phyloP scores from a whole-genome alignment of 106 monocot species.

The Ottelia alismoides region DNA sequence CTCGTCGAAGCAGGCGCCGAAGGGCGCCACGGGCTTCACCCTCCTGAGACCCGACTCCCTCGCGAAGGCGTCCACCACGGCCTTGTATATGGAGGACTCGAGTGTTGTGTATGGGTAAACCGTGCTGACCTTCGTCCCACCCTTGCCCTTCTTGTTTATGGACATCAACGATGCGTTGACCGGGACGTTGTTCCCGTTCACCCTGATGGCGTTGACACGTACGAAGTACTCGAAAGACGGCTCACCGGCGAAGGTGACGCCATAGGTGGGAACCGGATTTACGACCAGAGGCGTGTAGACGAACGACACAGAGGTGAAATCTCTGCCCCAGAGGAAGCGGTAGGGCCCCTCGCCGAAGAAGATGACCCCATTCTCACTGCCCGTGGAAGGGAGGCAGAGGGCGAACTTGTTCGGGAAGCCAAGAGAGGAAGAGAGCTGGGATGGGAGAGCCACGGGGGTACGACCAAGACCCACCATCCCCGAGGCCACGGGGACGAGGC shows the following conservation, averaged over 20 bases:
- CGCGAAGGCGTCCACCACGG: constrained; percentile 18
- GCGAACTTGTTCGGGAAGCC: constrained; percentile 44
- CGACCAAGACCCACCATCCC: constrained; percentile 46
- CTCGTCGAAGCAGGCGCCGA: constrained; percentile 17
- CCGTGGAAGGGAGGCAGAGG: constrained; percentile 32
- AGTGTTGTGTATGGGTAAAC: constrained; percentile 31
- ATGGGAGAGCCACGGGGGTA: constrained; percentile 22
- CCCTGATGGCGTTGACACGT: constrained; percentile 29
- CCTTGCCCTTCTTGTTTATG: constrained; percentile 29
- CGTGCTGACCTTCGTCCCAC: constrained; percentile 62
- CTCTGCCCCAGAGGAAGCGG: constrained; percentile 16
- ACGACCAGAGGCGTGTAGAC: constrained; percentile 52
- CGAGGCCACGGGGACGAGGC: constrained; percentile 23
- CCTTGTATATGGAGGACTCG: constrained; percentile 37
- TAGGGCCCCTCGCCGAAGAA: constrained; percentile 74
- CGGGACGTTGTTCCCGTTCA: constrained; percentile 19
- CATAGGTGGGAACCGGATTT: constrained; percentile 55
- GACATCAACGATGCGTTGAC: constrained; percentile 25
- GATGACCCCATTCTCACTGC: constrained; percentile 20
- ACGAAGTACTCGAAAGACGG: constrained; percentile 56
- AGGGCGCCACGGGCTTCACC: constrained; percentile 3
- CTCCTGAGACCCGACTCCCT: constrained; percentile 2
- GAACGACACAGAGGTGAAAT: constrained; percentile 31
- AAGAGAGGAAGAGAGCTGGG: constrained; percentile 39
- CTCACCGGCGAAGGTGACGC: constrained; percentile 20